Base-by-base conservation (phyloP, 768 basidiomycete genomes). In the Lentinus tigrinus region DNA sequence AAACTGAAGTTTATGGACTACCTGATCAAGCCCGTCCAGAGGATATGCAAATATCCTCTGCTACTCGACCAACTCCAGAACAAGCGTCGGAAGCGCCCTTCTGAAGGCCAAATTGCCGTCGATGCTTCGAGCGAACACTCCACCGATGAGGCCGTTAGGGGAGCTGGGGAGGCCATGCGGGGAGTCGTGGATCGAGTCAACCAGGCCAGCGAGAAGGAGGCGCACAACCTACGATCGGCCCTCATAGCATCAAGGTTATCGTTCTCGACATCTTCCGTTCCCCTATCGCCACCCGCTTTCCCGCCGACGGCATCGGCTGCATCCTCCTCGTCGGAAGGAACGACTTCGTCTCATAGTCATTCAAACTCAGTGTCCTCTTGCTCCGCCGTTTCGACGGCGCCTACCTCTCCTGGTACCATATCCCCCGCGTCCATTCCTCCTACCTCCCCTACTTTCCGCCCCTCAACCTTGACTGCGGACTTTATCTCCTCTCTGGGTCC, bases 11-110 rank as follows among this genome's bases (percentile, higher is more conserved):
- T 91, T 71, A 75, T 84, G 63, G 96, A 98, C 74, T 95, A 95
- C 69, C 81, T 98, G 75, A 98, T 99, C 75, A 94, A 94, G 72
- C 96, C 96, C n/a, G 82, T 98, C 16, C 96, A 99, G 72, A 80
- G 95, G 50, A 89, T 99, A 49, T 98, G 95, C 81, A 91, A 88
- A 65, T 99, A 99, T 69, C 93, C 95, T 17, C 81, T 98, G 50
- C 80, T 99, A 9, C 82, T 99, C 44, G 87, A 86, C 56, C 86
- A 90, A 65, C 80, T 97, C 46, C 61, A 50, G 27, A 47, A 21
- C 14, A 50, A 47, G 42, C 53, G 48, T 21, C 19, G 24, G 46
- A 16, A 31, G 37, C 37, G 47, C 21, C 3, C 13, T 16, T 23
- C 21, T 6, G 21, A 11, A 19, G 19, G 24, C 19, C 13, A 19